Evolutionary conservation across 2,329 filamentous ascomycete species (phyloP).

Genomic region (Arthrobotrys sinensis): DNA sequence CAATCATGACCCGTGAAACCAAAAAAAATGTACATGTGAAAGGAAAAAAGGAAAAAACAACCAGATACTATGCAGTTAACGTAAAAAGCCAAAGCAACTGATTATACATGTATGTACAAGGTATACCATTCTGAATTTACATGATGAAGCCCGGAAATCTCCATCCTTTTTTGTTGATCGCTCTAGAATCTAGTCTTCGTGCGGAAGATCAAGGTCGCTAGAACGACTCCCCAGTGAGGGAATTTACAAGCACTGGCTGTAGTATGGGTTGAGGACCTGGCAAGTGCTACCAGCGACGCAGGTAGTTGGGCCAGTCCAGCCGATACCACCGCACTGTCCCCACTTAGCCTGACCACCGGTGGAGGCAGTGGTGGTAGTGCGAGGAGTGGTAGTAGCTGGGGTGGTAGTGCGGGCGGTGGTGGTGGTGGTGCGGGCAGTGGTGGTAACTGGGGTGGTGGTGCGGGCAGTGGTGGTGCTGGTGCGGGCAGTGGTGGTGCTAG

Average conservation of each 20-base stretch:
- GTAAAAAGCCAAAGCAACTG: slow-evolving; percentile 1
- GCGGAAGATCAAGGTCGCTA: slow-evolving; percentile 39
- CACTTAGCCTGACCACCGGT: slow-evolving; percentile 18
- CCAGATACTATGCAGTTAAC: slow-evolving; percentile 13
- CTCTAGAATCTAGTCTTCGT: slow-evolving; percentile 30
- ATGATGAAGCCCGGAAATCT: slow-evolving; percentile 17
- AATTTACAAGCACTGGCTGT: slow-evolving; percentile 64
- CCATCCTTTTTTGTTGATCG: slow-evolving; percentile 24
- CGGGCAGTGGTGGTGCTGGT: slow-evolving; percentile 3
- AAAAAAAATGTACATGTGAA: slow-evolving; percentile 54
- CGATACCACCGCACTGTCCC: slow-evolving; percentile 63
- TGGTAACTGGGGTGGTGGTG: slow-evolving; percentile 30
- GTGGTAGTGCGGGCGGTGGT: slow-evolving; percentile 39
- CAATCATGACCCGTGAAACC: slow-evolving; percentile 32
- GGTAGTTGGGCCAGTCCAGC: slow-evolving; percentile 60
- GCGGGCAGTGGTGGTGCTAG: slow-evolving; percentile 35
- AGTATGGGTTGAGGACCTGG: slow-evolving; percentile 62
- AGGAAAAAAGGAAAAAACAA: neutral
- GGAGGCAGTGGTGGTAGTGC: slow-evolving; percentile 13
- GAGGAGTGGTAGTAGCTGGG: neutral
- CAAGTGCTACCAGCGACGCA: slow-evolving; percentile 62
- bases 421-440: slow-evolving; percentile 23
- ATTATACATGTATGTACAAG: slow-evolving; percentile 59
- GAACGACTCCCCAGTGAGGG: slow-evolving; percentile 21
- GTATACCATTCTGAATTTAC: slow-evolving; percentile 60